Conservation (phyloP, 768 basidiomycete genomes). For the Rhizopogon vinicolor region DNA sequence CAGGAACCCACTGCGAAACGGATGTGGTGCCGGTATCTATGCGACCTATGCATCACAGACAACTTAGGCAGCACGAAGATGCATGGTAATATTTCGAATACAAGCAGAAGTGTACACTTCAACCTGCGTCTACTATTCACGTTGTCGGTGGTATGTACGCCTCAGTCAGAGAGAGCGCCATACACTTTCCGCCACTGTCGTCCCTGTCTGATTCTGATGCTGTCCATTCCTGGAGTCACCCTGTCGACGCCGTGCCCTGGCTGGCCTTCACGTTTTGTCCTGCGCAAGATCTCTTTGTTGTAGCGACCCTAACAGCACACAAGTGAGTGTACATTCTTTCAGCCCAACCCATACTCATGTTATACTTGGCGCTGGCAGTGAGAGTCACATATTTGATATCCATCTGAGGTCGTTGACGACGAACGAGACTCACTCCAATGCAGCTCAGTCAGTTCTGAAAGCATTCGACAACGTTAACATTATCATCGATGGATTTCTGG, state of each 20-base stretch:
- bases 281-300: slow-evolving; percentile 47
- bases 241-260: slow-evolving; percentile 39
- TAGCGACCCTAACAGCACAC: slow-evolving; percentile 36
- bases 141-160: slow-evolving; percentile 41
- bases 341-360: neutral
- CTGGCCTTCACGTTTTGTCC: slow-evolving; percentile 57
- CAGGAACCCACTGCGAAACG: slow-evolving; percentile 4
- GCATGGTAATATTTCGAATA: slow-evolving; percentile 44
- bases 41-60: slow-evolving; percentile 34
- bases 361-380: neutral
- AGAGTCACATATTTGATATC: slow-evolving; percentile 23
- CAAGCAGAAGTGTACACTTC: slow-evolving; percentile 31
- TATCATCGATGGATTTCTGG: too few species aligned
- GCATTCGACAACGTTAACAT: neutral
- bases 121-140: slow-evolving; percentile 30
- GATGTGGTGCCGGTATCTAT: slow-evolving; percentile 14
- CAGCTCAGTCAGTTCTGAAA: slow-evolving; percentile 30
- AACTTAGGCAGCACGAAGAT: slow-evolving; percentile 38
- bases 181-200: too few species aligned
- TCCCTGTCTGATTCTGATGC: slow-evolving; percentile 30
- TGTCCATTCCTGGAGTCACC: slow-evolving; percentile 34
- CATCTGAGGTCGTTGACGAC: slow-evolving; percentile 45
- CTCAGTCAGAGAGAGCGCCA: too few species aligned
- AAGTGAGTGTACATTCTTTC: slow-evolving; percentile 29
- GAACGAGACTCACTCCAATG: slow-evolving; percentile 46